Percentiles rank a stretch among this genome's conserved stretches.
These are phyloP conservation scores for Cryptococcus floricola DNA, from an alignment of 1,284 basidiomycete genomes.

Conservation along the genomic window DNA sequence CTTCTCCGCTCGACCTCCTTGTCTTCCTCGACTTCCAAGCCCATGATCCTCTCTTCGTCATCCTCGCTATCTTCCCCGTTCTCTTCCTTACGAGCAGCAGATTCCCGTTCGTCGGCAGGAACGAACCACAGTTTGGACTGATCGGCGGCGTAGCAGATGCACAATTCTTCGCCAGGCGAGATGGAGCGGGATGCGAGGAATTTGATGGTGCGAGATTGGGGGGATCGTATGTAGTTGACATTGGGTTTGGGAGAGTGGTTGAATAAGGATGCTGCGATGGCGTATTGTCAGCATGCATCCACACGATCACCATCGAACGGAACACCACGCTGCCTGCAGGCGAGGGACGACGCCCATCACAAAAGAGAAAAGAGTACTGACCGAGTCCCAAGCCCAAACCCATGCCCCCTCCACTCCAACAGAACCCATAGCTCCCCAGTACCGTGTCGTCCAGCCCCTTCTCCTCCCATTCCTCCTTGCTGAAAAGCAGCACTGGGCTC, in stretches of 20 bases:
- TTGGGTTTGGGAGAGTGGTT: conserved; percentile 49
- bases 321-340: neutral
- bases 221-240: conserved; percentile 44
- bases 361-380: conserved; percentile 44
- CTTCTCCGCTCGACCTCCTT: neutral
- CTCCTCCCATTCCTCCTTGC: conserved; percentile 64
- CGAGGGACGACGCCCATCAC: neutral
- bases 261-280: conserved; percentile 45
- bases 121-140: conserved; percentile 48
- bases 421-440: conserved; percentile 80
- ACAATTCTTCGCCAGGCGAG: conserved; percentile 38
- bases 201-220: conserved; percentile 25
- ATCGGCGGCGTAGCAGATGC: conserved; percentile 46
- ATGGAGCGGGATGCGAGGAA: conserved; percentile 36
- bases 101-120: conserved; percentile 11
- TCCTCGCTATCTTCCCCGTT: conserved; percentile 1
- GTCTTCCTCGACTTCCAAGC: conserved; percentile 2
- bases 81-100: neutral
- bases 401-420: conserved; percentile 73
- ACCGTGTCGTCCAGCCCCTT: conserved; percentile 62
- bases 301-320: neutral
- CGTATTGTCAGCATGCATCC: neutral
- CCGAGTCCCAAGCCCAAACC: conserved; percentile 83
- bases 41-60: neutral
- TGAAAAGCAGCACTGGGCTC: conserved; percentile 79